These are phyloP conservation scores for Diaporthe humulicola DNA, from an alignment of 2,329 filamentous ascomycete genomes.

Conservation along the genomic window DNA sequence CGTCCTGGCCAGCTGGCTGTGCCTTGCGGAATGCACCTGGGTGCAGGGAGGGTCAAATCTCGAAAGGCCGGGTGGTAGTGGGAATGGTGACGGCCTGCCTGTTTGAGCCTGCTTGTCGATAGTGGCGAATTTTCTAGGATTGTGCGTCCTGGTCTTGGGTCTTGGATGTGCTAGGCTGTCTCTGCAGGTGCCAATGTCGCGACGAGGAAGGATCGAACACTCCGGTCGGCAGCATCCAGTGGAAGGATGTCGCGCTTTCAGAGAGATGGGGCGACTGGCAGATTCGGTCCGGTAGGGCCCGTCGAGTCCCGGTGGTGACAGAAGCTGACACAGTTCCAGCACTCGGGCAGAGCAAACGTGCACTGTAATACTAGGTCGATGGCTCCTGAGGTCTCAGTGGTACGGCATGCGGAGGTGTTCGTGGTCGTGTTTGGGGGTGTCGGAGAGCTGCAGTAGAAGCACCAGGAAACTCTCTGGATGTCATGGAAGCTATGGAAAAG, in stretches of 20 bases:
- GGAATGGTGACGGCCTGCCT: conserved; percentile 9
- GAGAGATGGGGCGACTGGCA: conserved; percentile 16
- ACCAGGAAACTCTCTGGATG: conserved; percentile 39
- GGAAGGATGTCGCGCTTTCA: conserved; percentile 30
- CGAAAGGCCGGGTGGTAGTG: conserved; percentile 3
- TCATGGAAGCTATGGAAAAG: conserved; percentile 34
- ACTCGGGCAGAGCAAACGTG: conserved; percentile 64
- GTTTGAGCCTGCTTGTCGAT: conserved; percentile 24
- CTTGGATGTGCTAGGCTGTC: conserved; percentile 7
- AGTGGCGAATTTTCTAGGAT: conserved; percentile 25
- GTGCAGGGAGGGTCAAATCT: neutral
- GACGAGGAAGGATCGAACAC: conserved; percentile 1
- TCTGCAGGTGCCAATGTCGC: conserved; percentile 31
- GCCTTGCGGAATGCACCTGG: neutral
- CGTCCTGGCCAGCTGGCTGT: neutral
- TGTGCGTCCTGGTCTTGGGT: neutral
- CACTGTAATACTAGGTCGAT: conserved; percentile 64
- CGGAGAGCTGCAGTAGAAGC: conserved; percentile 60
- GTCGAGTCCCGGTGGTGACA: conserved; percentile 46
- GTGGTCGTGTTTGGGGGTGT: conserved; percentile 57
- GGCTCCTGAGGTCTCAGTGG: conserved; percentile 60
- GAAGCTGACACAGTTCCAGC: conserved; percentile 45
- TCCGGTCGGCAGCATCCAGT: conserved; percentile 18
- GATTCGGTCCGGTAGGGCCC: conserved; percentile 24
- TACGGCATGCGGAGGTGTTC: conserved; percentile 64